A percentile compares a stretch with the other conserved stretches of the same genome.
Evolutionary conservation across 148 eudicot species (phyloP).

Genomic region (Vaccinium vitisidaea): DNA sequence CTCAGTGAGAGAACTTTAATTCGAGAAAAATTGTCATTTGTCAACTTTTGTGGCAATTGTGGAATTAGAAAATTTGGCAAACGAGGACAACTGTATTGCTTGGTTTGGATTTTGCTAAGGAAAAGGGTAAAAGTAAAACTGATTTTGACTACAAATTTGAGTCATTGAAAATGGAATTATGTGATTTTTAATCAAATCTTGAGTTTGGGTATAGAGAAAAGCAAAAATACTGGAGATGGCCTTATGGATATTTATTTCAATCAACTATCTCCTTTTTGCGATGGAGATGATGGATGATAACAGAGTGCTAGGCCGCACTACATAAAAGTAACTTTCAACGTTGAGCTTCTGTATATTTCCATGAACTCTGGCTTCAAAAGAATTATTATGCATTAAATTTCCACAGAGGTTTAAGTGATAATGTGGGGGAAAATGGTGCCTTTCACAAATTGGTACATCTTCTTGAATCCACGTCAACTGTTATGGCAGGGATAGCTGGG

Average conservation of each 20-base stretch:
- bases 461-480: neutral
- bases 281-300: too few species aligned
- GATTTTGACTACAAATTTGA: too few species aligned
- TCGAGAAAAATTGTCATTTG: neutral
- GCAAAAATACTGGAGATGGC: neutral
- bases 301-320: too few species aligned
- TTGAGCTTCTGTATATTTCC: neutral
- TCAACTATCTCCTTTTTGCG: neutral
- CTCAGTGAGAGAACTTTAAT: neutral
- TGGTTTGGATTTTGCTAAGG: neutral
- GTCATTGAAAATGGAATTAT: neutral
- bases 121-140: neutral
- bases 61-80: neutral
- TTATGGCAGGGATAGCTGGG: neutral
- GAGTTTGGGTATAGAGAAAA: too few species aligned
- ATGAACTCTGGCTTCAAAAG: neutral
- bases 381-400: neutral
- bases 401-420: neutral
- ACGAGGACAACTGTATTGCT: neutral
- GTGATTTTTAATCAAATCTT: too few species aligned
- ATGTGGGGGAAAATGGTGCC: neutral
- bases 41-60: neutral
- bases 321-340: too few species aligned
- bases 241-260: neutral
- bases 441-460: neutral